Evolutionary conservation across 306 rosid species (phyloP).

Genomic region (Spatholobus suberectus): DNA sequence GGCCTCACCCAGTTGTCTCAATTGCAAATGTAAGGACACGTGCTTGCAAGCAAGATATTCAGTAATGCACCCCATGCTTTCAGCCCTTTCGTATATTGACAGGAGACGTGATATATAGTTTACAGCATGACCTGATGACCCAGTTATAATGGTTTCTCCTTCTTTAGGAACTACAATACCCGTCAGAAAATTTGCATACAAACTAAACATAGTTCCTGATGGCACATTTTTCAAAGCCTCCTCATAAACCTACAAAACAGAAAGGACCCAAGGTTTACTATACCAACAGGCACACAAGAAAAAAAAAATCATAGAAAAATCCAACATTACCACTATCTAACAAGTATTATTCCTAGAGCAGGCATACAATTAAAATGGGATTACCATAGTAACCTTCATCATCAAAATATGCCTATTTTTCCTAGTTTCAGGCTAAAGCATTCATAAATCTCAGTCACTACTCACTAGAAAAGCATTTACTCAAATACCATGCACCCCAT

Average conservation of each 20-base stretch:
- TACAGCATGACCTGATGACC: conserved; percentile 33
- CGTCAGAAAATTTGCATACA: conserved; percentile 64
- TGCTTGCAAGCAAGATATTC: conserved; percentile 77
- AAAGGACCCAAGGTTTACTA: conserved; percentile 17
- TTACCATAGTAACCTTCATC: conserved; percentile 1
- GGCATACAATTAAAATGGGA: background rate
- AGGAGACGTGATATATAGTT: conserved; percentile 55
- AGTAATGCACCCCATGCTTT: conserved; percentile 60
- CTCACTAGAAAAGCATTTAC: conserved; percentile 15
- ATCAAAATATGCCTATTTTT: background rate
- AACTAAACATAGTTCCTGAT: conserved; percentile 56
- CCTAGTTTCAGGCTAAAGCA: conserved; percentile 15
- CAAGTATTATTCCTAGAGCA: conserved; percentile 10
- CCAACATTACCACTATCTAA: background rate
- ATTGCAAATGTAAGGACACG: conserved; percentile 66
- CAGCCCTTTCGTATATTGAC: conserved; percentile 76
- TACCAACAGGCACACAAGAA: conserved; percentile 19
- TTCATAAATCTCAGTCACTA: conserved; percentile 16
- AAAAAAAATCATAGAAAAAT: background rate
- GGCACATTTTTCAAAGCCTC: conserved; percentile 74
- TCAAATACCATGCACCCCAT: conserved; percentile 11
- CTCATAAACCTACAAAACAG: conserved; percentile 73
- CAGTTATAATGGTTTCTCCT: conserved; percentile 48
- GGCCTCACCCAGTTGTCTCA: conserved; percentile 72
- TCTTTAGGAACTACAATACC: conserved; percentile 49